Evolutionary conservation across 192 early-diverging fungal species (phyloP).

Genomic region (Coemansia sp.): DNA sequence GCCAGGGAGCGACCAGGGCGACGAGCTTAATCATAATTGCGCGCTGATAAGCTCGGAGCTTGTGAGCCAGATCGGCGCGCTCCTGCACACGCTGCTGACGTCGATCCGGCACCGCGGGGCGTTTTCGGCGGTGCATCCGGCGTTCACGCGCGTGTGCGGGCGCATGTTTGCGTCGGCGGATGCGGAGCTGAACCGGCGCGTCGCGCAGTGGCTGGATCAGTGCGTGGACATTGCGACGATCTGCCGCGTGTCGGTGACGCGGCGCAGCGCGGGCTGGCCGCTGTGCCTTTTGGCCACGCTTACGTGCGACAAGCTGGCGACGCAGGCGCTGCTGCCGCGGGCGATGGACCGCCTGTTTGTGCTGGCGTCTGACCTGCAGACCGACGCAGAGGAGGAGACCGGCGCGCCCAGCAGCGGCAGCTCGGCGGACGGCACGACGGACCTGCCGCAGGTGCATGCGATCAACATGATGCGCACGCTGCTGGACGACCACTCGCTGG

Average conservation of each 20-base stretch:
- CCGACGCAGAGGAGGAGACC: not conserved
- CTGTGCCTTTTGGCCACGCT: constrained; percentile 83
- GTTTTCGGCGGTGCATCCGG: constrained; percentile 83
- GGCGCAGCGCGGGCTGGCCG: constrained; percentile 88
- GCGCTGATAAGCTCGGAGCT: not conserved
- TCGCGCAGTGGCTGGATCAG: constrained; percentile 75
- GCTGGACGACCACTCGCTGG: constrained; percentile 80
- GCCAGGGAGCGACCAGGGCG: constrained; percentile 20
- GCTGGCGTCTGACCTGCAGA: constrained; percentile 46
- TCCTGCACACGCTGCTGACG: constrained; percentile 58
- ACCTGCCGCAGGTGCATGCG: constrained; percentile 91
- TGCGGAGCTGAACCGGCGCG: constrained; percentile 54
- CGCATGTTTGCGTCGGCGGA: constrained; percentile 61
- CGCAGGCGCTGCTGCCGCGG: constrained; percentile 59
- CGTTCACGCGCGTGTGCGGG: constrained; percentile 70
- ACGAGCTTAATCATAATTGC: not conserved
- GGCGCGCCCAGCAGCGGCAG: too few relatives aligned
- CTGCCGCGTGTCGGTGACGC: constrained; percentile 81
- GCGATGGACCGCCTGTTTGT: constrained; percentile 70
- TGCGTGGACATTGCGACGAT: constrained; percentile 70
- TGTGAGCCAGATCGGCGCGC: constrained; percentile 45
- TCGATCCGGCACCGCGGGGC: constrained; percentile 90
- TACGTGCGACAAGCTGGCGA: constrained; percentile 61
- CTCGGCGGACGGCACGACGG: constrained; percentile 71
- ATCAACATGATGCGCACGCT: constrained; percentile 85